Evolutionary conservation across 768 basidiomycete genomes (phyloP).

Genomic region (Lactarius akahatsu): DNA sequence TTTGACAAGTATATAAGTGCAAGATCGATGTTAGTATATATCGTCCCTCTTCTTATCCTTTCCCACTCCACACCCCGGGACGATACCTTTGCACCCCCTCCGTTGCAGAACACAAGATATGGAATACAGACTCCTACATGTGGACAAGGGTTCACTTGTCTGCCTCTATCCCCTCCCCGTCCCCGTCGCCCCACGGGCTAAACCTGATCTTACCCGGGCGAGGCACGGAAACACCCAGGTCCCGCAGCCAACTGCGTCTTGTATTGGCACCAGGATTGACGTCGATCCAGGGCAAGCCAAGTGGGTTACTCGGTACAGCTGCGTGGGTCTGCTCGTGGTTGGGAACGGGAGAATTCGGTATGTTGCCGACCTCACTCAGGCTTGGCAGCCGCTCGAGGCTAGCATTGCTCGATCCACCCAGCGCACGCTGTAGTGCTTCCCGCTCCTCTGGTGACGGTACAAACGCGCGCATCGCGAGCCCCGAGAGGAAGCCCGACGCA

Average conservation of each 20-base stretch:
- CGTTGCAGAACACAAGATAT: conserved; percentile 13
- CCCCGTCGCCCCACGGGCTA: conserved; percentile 83
- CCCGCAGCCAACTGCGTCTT: conserved; percentile 65
- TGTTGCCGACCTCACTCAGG: conserved; percentile 71
- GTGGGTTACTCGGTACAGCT: conserved; percentile 16
- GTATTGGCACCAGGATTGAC: conserved; percentile 24
- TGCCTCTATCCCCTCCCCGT: conserved; percentile 31
- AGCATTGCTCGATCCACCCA: conserved; percentile 70
- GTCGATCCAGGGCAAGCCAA: conserved; percentile 29
- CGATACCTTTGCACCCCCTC: conserved; percentile 2
- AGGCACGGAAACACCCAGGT: conserved; percentile 45
- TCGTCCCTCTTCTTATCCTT: neutral
- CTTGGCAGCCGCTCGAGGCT: conserved; percentile 78
- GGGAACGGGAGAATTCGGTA: conserved; percentile 65
- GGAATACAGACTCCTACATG: conserved; percentile 19
- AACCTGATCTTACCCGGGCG: conserved; percentile 68
- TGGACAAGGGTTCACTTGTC: conserved; percentile 18
- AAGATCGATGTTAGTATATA: conserved; percentile 14
- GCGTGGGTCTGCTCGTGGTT: conserved; percentile 39
- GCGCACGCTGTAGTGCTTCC: conserved; percentile 75
- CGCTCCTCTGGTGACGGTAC: conserved; percentile 88
- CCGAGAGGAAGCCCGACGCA: conserved; percentile 35
- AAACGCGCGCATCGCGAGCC: conserved; percentile 66
- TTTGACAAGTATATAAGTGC: conserved; percentile 14
- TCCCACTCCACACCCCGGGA: neutral